Evolutionary conservation across 2,329 filamentous ascomycete genomes (phyloP).

Genomic region (Fusarium devonianum): DNA sequence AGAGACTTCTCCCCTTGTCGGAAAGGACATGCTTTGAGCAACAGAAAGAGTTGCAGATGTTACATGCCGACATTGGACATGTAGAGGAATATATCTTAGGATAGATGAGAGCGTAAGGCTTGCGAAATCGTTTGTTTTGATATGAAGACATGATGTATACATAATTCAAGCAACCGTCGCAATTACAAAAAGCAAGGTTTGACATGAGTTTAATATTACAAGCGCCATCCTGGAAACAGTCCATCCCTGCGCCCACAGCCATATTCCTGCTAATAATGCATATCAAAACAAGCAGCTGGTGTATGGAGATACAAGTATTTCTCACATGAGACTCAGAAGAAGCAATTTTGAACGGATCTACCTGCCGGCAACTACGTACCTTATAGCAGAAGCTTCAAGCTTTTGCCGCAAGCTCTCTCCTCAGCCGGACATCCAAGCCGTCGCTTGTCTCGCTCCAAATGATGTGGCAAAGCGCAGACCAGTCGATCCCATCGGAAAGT

Average conservation of each 20-base stretch:
- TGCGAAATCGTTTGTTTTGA: too few species aligned
- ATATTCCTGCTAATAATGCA: constrained; percentile 16
- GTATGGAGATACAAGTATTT: constrained; percentile 1
- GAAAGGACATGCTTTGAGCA: too few species aligned
- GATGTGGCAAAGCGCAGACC: constrained; percentile 85
- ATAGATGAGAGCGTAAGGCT: too few species aligned
- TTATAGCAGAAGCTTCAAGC: not conserved
- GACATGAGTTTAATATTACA: too few species aligned
- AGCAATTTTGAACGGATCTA: not conserved
- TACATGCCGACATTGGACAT: too few species aligned
- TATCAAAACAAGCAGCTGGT: constrained; percentile 3
- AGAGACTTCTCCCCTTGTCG: too few species aligned
- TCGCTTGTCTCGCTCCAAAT: constrained; percentile 83
- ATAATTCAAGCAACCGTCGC: constrained; percentile 1
- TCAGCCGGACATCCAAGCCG: constrained; percentile 85
- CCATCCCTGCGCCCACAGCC: constrained; percentile 3
- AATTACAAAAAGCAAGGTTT: too few species aligned
- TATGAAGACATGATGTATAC: too few species aligned
- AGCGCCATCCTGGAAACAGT: not conserved
- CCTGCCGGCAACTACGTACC: too few species aligned
- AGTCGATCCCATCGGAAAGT: constrained; percentile 95
- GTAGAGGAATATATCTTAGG: too few species aligned
- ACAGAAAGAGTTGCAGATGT: too few species aligned
- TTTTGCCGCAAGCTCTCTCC: not conserved
- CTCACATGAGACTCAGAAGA: not conserved